phyloP scores from a whole-genome alignment of 2,329 filamentous ascomycete genomes.

The Dryadomyces sulphureus region DNA sequence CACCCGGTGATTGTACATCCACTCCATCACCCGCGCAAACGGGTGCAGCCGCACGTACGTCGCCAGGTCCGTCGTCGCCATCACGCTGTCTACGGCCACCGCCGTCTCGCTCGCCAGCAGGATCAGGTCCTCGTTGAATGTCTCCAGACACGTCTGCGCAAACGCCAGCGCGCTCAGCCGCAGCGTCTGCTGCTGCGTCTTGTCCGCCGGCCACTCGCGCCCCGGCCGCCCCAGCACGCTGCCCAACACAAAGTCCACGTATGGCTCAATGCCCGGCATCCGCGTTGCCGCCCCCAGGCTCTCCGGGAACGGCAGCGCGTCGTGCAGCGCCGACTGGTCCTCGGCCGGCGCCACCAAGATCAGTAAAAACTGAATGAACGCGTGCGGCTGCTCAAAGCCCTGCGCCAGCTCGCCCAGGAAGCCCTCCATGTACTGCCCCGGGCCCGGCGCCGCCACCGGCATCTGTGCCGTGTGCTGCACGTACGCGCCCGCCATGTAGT shows the following conservation, averaged over 20 bases:
- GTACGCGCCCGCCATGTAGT: conserved; percentile 56
- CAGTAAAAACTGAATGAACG: conserved; percentile 67
- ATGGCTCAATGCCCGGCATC: conserved; percentile 72
- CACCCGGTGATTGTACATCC: conserved; percentile 90
- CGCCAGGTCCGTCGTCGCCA: conserved; percentile 58
- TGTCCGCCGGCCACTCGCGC: conserved; percentile 33
- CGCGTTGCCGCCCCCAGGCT: conserved; percentile 64
- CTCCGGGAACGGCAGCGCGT: conserved; percentile 76
- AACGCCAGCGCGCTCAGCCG: conserved; percentile 75
- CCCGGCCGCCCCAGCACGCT: conserved; percentile 57
- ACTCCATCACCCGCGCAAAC: conserved; percentile 91
- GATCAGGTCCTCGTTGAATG: conserved; percentile 90
- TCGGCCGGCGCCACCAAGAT: conserved; percentile 53
- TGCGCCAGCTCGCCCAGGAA: conserved; percentile 61
- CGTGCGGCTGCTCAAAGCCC: conserved; percentile 72
- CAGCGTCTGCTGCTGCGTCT: conserved; percentile 54
- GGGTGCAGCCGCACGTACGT: conserved; percentile 80
- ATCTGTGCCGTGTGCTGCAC: conserved; percentile 17
- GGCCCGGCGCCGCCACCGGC: conserved; percentile 15
- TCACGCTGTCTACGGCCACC: conserved; percentile 59
- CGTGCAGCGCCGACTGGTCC: conserved; percentile 47
- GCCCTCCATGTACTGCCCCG: conserved; percentile 36
- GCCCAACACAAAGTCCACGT: conserved; percentile 81
- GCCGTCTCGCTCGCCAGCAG: conserved; percentile 68
- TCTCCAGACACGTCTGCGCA: conserved; percentile 60